Conservation (phyloP, 345 rosid species). For the Populus nigra region DNA sequence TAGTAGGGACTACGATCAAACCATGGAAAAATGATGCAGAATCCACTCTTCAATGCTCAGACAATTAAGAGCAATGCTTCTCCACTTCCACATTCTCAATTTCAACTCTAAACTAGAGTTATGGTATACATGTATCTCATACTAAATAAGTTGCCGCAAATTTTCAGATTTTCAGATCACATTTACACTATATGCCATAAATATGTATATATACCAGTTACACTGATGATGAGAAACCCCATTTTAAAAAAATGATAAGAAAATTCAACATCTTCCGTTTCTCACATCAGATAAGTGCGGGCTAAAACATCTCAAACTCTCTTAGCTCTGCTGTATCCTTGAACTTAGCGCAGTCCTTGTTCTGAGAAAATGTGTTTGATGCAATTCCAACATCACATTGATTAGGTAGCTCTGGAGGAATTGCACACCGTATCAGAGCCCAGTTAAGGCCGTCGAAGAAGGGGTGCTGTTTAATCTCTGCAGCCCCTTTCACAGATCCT, state of each 20-base stretch:
- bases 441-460: constrained; percentile 79
- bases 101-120: constrained; percentile 17
- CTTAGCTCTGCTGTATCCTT: constrained; percentile 34
- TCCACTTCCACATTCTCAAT: neutral
- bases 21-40: neutral
- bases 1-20: neutral
- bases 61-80: neutral
- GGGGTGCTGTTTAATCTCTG: constrained; percentile 69
- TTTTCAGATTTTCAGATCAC: constrained; percentile 23
- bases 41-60: neutral
- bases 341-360: constrained; percentile 26
- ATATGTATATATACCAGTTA: constrained; percentile 5
- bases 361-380: constrained; percentile 20
- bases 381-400: constrained; percentile 23
- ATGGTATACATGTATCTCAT: constrained; percentile 11
- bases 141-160: constrained; percentile 8
- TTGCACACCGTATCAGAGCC: constrained; percentile 69
- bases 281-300: neutral
- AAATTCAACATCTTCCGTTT: constrained; percentile 13
- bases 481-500: constrained; percentile 69
- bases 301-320: constrained; percentile 63
- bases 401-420: constrained; percentile 65
- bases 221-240: constrained; percentile 11
- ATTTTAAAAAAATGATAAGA: neutral
- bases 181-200: constrained; percentile 29